Evolutionary conservation across 768 basidiomycete species (phyloP).

Genomic region (Glaciozyma antarctica): DNA sequence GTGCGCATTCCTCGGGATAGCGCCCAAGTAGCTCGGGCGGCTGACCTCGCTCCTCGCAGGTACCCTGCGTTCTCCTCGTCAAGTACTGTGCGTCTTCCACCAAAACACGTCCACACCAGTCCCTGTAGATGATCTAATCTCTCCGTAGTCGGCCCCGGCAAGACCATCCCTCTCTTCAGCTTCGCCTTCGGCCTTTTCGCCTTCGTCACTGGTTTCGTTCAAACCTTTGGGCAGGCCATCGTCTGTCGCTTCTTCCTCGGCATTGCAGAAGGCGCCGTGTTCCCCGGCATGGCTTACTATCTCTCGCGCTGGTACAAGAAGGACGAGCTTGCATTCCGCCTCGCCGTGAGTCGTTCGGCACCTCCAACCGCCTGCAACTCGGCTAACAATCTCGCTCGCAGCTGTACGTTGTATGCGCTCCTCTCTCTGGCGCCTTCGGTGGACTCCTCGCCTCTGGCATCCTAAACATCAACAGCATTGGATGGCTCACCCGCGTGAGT

Average conservation of each 20-base stretch:
- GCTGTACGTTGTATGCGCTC: slow-evolving; percentile 33
- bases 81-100: not conserved
- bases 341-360: not conserved
- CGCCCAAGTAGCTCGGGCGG: too few species aligned
- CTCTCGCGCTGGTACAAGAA: slow-evolving; percentile 18
- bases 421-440: slow-evolving; percentile 32
- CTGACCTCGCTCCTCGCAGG: too few species aligned
- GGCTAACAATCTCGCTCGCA: slow-evolving; percentile 15
- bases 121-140: too few species aligned
- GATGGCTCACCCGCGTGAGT: not conserved
- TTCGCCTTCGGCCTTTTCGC: slow-evolving; percentile 20
- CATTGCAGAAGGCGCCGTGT: slow-evolving; percentile 19
- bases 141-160: slow-evolving; percentile 7
- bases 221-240: slow-evolving; percentile 9
- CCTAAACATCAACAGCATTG: slow-evolving; percentile 9
- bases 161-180: slow-evolving; percentile 11
- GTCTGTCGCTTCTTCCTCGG: slow-evolving; percentile 26
- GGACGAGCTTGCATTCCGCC: slow-evolving; percentile 32
- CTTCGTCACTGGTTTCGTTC: slow-evolving; percentile 23
- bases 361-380: too few species aligned
- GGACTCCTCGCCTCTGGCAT: slow-evolving; percentile 34
- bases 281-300: slow-evolving; percentile 23
- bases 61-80: not conserved
- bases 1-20: too few species aligned
- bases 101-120: too few species aligned